phyloP scores from a whole-genome alignment of 2,329 filamentous ascomycete genomes.

The Exophiala alcalophila region DNA sequence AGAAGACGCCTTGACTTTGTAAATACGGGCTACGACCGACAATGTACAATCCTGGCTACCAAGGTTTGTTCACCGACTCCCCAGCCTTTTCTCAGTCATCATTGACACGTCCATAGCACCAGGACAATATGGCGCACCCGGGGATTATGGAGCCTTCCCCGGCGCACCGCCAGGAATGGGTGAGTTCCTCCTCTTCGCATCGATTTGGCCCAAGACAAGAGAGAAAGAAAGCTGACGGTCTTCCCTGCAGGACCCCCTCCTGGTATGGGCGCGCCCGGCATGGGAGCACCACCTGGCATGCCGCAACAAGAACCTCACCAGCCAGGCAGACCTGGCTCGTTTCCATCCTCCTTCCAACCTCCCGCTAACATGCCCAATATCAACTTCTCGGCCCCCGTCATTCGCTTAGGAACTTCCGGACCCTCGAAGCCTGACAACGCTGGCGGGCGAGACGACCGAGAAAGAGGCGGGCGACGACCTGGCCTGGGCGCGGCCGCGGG shows the following conservation, averaged over 20 bases:
- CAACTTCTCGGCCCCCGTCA: conserved; percentile 96
- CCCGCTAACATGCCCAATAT: conserved; percentile 93
- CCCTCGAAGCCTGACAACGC: conserved; percentile 57
- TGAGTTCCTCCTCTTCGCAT: too few relatives aligned
- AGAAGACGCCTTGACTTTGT: neutral
- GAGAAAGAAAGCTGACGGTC: conserved; percentile 19
- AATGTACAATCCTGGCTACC: conserved; percentile 25
- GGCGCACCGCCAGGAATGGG: conserved; percentile 79
- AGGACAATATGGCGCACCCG: conserved; percentile 68
- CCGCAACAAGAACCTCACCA: conserved; percentile 70
- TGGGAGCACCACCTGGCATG: conserved; percentile 73
- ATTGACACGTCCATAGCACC: conserved; percentile 26
- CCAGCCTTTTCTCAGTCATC: neutral
- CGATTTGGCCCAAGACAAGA: conserved; percentile 2
- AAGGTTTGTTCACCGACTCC: conserved; percentile 7
- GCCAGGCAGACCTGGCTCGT: conserved; percentile 74
- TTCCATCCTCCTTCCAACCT: conserved; percentile 81
- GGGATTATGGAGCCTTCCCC: conserved; percentile 69
- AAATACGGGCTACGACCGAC: neutral
- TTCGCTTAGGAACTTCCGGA: conserved; percentile 77
- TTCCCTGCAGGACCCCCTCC: conserved; percentile 63
- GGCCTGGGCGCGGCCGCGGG: conserved; percentile 57
- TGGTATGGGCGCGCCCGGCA: conserved; percentile 74
- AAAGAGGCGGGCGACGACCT: conserved; percentile 50
- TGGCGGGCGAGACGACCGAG: conserved; percentile 47